A percentile compares a stretch with the other conserved stretches of the same genome.
phyloP scores from a whole-genome alignment of 2,329 filamentous ascomycete species.

The Alternaria sp. region DNA sequence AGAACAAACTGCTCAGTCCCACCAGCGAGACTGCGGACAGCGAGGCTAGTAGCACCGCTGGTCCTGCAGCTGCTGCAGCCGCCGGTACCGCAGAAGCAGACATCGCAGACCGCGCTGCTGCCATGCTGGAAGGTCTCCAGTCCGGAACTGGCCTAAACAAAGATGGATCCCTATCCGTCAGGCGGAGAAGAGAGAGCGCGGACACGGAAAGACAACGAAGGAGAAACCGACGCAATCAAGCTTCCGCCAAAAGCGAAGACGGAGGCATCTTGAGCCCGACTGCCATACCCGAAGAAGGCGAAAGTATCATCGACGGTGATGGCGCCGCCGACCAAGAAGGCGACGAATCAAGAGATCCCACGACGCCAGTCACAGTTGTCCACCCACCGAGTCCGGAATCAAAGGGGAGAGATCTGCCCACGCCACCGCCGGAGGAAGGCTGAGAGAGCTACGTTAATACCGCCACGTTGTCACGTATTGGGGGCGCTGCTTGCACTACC shows the following conservation, averaged over 20 bases:
- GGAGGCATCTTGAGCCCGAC: slow-evolving; percentile 44
- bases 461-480: neutral
- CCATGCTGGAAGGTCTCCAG: slow-evolving; percentile 82
- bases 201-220: slow-evolving; percentile 78
- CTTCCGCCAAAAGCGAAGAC: slow-evolving; percentile 40
- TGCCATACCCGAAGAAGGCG: slow-evolving; percentile 40
- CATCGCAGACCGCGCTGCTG: slow-evolving; percentile 83
- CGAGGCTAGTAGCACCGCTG: slow-evolving; percentile 27
- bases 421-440: slow-evolving; percentile 37
- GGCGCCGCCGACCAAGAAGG: slow-evolving; percentile 18
- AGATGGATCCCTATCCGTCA: slow-evolving; percentile 56
- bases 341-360: slow-evolving; percentile 9
- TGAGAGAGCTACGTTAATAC: neutral
- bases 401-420: slow-evolving; percentile 36
- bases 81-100: slow-evolving; percentile 57
- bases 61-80: slow-evolving; percentile 51
- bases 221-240: slow-evolving; percentile 60
- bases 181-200: slow-evolving; percentile 74
- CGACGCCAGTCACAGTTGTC: slow-evolving; percentile 46
- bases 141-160: slow-evolving; percentile 60
- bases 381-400: slow-evolving; percentile 47
- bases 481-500: neutral
- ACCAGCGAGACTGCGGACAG: slow-evolving; percentile 42
- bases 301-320: slow-evolving; percentile 10
- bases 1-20: slow-evolving; percentile 57